Percentiles rank a stretch among this genome's conserved stretches.
Evolutionary conservation across 148 eudicot genomes (phyloP).

Genomic region (Amaranthus hypochondriacus): DNA sequence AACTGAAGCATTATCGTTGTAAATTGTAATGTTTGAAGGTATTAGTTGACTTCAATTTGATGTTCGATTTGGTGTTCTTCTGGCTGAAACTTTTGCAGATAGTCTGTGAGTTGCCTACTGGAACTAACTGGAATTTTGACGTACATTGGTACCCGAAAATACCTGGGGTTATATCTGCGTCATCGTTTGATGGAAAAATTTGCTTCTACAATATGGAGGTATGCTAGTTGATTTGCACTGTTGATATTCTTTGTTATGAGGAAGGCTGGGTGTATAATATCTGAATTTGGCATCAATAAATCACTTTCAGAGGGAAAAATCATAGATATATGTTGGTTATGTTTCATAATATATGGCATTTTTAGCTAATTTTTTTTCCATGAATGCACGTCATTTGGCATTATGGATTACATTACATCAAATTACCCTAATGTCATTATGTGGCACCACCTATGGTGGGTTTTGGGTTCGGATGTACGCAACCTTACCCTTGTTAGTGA

Average conservation of each 20-base stretch:
- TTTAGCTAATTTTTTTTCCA: background rate
- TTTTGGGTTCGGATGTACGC: too few relatives aligned
- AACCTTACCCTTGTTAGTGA: too few relatives aligned
- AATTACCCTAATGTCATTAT: too few relatives aligned
- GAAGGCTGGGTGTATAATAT: background rate
- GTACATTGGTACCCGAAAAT: conserved; percentile 94
- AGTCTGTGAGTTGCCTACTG: conserved; percentile 85
- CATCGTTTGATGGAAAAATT: conserved; percentile 95
- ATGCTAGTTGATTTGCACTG: conserved; percentile 1
- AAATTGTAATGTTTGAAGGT: background rate
- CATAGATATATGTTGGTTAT: background rate
- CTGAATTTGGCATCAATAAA: background rate
- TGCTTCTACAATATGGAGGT: conserved; percentile 93
- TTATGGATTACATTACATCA: too few relatives aligned
- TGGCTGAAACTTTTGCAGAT: conserved; percentile 51
- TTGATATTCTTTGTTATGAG: background rate
- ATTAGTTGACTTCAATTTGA: background rate
- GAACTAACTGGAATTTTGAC: conserved; percentile 91
- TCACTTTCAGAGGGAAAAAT: background rate
- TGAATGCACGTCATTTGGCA: too few relatives aligned
- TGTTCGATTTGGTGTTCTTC: conserved; percentile 6
- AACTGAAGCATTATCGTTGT: background rate
- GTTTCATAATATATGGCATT: background rate
- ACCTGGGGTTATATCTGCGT: conserved; percentile 94
- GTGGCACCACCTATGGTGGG: too few relatives aligned